Base-by-base conservation (phyloP, 768 basidiomycete genomes). In the Leccinum olivaceopallidum region DNA sequence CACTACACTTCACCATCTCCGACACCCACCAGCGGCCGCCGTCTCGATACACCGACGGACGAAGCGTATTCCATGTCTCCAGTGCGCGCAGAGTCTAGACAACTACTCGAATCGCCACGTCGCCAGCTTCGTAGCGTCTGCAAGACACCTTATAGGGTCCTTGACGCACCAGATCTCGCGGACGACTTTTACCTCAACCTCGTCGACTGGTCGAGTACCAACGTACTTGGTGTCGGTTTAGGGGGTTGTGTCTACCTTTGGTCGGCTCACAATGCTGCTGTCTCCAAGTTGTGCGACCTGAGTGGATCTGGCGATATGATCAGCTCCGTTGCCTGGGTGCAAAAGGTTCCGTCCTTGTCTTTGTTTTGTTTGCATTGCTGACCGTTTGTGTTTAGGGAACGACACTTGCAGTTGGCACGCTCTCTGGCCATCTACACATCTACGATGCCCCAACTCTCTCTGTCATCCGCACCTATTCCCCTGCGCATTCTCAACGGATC, bases 121-220 rank as follows among this genome's bases (percentile, higher is more conserved):
- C 86, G 92, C 54, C 82, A 88, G 60, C 83, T 92, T 7, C 85
- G 96, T 49, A 87, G 81, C 60, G 90, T 98, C 2, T 89, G 89
- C 78, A 95, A 96, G 74, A 97, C 95, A 0, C 96, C 96, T 2
- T 98, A 96, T 78, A 87, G 97, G 60, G 96, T 98, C 1, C 83
- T 98, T 36, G 96, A 99, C 71, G 96, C 96, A 8, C 97, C 96
- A 0, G 95, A 98, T 58, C 85, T 99, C 13, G 94, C 94, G 30
- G 96, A 98, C 71, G 96, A 99, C 73, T 99, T 98, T 75, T 98
- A 99, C 70, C 88, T 99, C 63, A 98, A 98, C 70, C 82, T 98
- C 12, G 95, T 98, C 24, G 95, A 98, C 63, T 98, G 97, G 97
- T 93, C 91, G 3, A 90, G 88, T 56, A 95, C 92, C 5, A 98